These are phyloP conservation scores for Garcia nutans DNA, from an alignment of 345 rosid genomes.

Conservation along the genomic window DNA sequence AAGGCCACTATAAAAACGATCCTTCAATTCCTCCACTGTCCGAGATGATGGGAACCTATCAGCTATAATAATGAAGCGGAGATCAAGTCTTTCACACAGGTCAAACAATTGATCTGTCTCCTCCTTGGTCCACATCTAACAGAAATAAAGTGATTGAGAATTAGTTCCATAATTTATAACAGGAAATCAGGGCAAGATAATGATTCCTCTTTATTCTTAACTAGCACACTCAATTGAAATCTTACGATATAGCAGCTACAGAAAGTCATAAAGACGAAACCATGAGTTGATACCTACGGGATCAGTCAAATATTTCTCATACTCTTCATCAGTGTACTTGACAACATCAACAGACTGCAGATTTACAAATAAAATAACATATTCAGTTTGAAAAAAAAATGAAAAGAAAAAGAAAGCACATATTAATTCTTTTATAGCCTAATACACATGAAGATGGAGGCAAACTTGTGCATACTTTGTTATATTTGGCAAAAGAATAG, in stretches of 20 bases:
- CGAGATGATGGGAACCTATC: constrained; percentile 72
- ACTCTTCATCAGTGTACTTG: constrained; percentile 83
- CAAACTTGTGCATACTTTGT: constrained; percentile 54
- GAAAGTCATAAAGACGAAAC: constrained; percentile 19
- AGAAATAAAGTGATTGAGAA: constrained; percentile 19
- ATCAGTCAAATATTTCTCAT: constrained; percentile 76
- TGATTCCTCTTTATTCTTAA: background rate
- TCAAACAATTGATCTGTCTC: constrained; percentile 93
- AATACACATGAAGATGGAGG: background rate
- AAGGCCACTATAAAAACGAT: constrained; percentile 66
- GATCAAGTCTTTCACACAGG: constrained; percentile 76
- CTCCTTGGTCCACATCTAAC: constrained; percentile 83
- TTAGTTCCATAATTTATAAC: constrained; percentile 5
- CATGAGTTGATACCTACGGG: constrained; percentile 63
- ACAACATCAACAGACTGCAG: constrained; percentile 72
- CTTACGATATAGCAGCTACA: background rate
- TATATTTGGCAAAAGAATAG: constrained; percentile 90
- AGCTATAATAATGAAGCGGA: constrained; percentile 77
- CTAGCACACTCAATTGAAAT: background rate
- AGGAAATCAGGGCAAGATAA: background rate
- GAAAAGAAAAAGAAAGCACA: background rate
- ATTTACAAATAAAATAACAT: constrained; percentile 22
- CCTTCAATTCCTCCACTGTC: constrained; percentile 82
- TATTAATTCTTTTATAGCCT: background rate
- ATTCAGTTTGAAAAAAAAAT: constrained; percentile 6